Evolutionary conservation across 2,329 filamentous ascomycete species (phyloP), one percentile per base, ranked within the genome.

Genomic region (Aspergillus novofumigatus): DNA sequence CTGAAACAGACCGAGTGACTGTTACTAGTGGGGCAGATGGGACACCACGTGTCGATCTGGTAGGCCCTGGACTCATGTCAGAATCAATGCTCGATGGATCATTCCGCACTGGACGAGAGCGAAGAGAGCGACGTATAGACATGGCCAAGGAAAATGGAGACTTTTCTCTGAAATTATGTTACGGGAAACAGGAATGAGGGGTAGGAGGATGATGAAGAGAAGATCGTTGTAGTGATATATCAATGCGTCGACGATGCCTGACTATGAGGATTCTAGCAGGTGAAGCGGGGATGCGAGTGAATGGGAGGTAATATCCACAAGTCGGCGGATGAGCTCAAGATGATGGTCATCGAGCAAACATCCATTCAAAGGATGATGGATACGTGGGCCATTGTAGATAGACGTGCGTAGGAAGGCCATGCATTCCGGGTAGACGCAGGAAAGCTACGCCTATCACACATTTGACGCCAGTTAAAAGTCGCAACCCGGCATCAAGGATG

Each of bases 81-180:
- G 72, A 67, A 62, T 69, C 68, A 50, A 62, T 64, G 26, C 62
- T 69, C 55, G 65, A 60, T 38, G 60, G 53, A 32, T 68, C 68
- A 57, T 68, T 65, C 49, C 67, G 64, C 58, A 61, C 57, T 52
- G 61, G 54, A 62, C 68, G 73, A 59, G 71, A 69, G 61, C 75
- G 75, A 56, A 72, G 69, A 53, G 75, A 72, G 56, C 75, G 75
- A 61, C 72, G 71, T 51, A 70, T 64, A 53, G 69, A 62, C 75
- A 77, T 77, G 51, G 48, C 67, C 49, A 52, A 20, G 47, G 38
- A 28, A 45, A 52, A 32, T 49, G 26, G 35, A 51, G 47, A 45
- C 35, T 20, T 20, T 51, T 51, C n/a, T 47, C n/a, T 47, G n/a
- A 10, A 28, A 29, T 28, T 23, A 26, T 47, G 11, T 25, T 20